Conservation (phyloP, 2,329 filamentous ascomycete genomes). For the Fusarium chaquense region DNA sequence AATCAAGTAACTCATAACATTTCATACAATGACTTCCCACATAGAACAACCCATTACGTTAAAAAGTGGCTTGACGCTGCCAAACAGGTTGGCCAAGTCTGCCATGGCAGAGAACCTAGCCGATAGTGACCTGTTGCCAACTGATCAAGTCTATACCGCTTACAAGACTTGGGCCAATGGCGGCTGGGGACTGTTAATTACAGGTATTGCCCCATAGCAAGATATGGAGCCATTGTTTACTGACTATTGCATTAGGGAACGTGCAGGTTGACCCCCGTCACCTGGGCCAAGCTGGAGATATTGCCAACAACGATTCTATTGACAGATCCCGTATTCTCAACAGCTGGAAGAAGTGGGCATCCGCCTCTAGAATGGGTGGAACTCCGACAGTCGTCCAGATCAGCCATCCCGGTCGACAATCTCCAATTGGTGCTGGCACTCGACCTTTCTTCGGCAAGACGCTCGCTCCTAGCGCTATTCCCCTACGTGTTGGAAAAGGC, state of each 20-base stretch:
- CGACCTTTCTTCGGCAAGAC: neutral
- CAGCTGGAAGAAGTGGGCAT: conserved; percentile 1
- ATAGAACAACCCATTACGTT: neutral
- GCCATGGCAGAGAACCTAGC: conserved; percentile 5
- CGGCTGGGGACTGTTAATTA: conserved; percentile 1
- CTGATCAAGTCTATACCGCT: neutral
- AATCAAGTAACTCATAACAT: neutral
- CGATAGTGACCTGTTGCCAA: neutral
- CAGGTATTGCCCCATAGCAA: neutral
- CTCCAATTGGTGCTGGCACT: neutral
- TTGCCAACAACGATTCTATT: neutral
- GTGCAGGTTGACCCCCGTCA: neutral
- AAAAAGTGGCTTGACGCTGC: neutral
- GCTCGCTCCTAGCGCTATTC: neutral
- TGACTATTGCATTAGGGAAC: neutral
- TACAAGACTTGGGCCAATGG: conserved; percentile 2
- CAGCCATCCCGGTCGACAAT: conserved; percentile 1
- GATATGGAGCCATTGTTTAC: neutral
- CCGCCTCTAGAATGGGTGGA: neutral
- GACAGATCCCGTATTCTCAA: neutral
- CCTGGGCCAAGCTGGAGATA: neutral
- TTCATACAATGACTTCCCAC: neutral
- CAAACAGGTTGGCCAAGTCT: neutral
- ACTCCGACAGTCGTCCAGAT: conserved; percentile 1
- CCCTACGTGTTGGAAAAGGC: neutral